These are phyloP conservation scores for Vanilla planifolia DNA, from an alignment of 106 monocot species.

Conservation along the genomic window DNA sequence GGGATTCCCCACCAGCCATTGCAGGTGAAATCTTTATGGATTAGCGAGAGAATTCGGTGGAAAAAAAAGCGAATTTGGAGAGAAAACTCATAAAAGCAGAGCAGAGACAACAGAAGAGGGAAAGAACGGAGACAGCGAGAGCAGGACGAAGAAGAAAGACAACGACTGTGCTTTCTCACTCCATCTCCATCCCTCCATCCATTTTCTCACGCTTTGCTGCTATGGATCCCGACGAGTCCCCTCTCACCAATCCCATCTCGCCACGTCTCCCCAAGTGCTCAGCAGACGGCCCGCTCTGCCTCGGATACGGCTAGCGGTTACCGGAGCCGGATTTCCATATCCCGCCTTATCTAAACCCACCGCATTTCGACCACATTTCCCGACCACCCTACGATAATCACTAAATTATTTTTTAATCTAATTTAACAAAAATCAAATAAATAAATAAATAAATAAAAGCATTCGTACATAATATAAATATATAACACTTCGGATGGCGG, in stretches of 20 bases:
- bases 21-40: not conserved
- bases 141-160: conserved; percentile 6
- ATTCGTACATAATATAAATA: too few relatives aligned
- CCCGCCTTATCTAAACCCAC: not conserved
- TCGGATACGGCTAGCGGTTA: conserved; percentile 24
- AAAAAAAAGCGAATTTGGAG: conserved; percentile 6
- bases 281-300: conserved; percentile 4
- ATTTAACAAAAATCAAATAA: too few relatives aligned
- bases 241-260: conserved; percentile 6
- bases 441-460: too few relatives aligned
- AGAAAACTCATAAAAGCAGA: not conserved
- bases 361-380: too few relatives aligned
- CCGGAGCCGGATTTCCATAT: conserved; percentile 11
- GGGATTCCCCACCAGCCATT: conserved; percentile 18
- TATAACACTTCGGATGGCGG: too few relatives aligned
- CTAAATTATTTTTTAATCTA: too few relatives aligned
- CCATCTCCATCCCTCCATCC: conserved; percentile 8
- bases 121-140: not conserved
- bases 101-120: not conserved
- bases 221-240: conserved; percentile 50
- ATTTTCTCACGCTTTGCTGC: conserved; percentile 17
- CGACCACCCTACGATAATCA: too few relatives aligned
- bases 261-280: conserved; percentile 13
- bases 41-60: not conserved
- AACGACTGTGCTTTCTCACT: conserved; percentile 12